phyloP scores from a whole-genome alignment of 208 protist genomes.

The Strigomonas culicis region DNA sequence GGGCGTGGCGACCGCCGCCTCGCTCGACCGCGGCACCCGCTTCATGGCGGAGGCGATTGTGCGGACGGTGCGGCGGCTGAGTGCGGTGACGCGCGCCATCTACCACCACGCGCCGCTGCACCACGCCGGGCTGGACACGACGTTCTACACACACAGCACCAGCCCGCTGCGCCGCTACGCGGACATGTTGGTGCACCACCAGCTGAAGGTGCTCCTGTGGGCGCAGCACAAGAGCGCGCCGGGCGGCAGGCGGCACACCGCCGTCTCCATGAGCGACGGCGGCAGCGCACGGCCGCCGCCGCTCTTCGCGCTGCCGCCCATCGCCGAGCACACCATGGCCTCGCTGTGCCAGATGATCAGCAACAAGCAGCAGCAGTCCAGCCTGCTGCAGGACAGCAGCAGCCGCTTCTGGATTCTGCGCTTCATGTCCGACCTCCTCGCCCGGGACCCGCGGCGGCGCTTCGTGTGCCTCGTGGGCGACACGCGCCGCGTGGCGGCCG shows the following conservation, averaged over 20 bases:
- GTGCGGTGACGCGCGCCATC: constrained; percentile 78
- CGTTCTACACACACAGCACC: constrained; percentile 85
- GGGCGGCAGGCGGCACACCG: not conserved
- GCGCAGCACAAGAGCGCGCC: constrained; percentile 13
- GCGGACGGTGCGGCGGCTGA: constrained; percentile 48
- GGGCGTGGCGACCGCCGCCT: constrained; percentile 45
- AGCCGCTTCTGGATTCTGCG: constrained; percentile 74
- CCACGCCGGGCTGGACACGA: constrained; percentile 76
- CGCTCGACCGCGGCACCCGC: constrained; percentile 43
- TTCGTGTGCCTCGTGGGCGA: constrained; percentile 74
- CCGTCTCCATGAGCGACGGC: not conserved
- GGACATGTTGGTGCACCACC: constrained; percentile 91
- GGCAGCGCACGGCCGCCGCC: not conserved
- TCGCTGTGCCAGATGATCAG: constrained; percentile 80
- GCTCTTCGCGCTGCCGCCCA: constrained; percentile 19
- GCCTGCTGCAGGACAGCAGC: constrained; percentile 79
- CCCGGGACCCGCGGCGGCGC: constrained; percentile 14
- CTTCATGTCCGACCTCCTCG: constrained; percentile 45
- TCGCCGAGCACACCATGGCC: constrained; percentile 83
- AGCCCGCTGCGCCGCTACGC: constrained; percentile 82
- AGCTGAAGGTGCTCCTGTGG: constrained; percentile 83
- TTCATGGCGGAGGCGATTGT: constrained; percentile 82
- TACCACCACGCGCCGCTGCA: constrained; percentile 73
- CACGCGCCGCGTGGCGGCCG: constrained; percentile 52
- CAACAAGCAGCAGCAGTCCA: constrained; percentile 73